Evolutionary conservation across 192 early-diverging fungal genomes (phyloP).

Genomic region (Rhizophlyctis rosea): DNA sequence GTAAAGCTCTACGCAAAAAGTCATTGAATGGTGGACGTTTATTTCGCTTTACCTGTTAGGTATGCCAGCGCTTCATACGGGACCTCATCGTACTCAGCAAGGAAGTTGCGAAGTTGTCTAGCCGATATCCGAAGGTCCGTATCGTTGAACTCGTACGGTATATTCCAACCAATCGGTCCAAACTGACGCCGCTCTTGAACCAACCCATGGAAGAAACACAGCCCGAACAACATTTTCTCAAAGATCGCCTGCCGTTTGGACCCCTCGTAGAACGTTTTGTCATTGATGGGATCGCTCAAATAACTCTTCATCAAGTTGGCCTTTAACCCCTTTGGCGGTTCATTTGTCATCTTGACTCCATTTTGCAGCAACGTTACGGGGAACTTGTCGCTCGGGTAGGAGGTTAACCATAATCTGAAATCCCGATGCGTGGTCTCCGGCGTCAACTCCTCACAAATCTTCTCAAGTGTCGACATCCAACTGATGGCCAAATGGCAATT

Average conservation of each 20-base stretch:
- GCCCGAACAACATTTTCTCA: constrained; percentile 52
- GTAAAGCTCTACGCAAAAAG: constrained; percentile 27
- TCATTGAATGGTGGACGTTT: neutral
- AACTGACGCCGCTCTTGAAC: constrained; percentile 58
- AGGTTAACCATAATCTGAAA: constrained; percentile 56
- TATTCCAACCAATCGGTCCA: constrained; percentile 66
- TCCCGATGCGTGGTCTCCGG: constrained; percentile 54
- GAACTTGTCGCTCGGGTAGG: constrained; percentile 59
- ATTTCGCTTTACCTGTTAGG: constrained; percentile 58
- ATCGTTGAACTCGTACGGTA: constrained; percentile 64
- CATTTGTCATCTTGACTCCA: constrained; percentile 65
- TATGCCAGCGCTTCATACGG: constrained; percentile 56
- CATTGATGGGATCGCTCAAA: constrained; percentile 52
- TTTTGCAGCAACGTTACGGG: constrained; percentile 59
- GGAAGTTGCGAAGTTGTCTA: constrained; percentile 56
- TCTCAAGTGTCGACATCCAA: constrained; percentile 61
- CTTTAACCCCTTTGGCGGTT: constrained; percentile 52
- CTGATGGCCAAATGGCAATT: constrained; percentile 64
- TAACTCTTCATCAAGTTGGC: constrained; percentile 54
- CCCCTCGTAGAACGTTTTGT: constrained; percentile 61
- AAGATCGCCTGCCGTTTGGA: constrained; percentile 51
- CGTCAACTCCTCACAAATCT: constrained; percentile 56
- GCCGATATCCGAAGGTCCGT: constrained; percentile 61
- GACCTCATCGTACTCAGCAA: constrained; percentile 55
- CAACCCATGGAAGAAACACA: constrained; percentile 63